Conservation (phyloP, 805 yeast genomes). For the Sugiyamaella boreocaroliniensis region DNA sequence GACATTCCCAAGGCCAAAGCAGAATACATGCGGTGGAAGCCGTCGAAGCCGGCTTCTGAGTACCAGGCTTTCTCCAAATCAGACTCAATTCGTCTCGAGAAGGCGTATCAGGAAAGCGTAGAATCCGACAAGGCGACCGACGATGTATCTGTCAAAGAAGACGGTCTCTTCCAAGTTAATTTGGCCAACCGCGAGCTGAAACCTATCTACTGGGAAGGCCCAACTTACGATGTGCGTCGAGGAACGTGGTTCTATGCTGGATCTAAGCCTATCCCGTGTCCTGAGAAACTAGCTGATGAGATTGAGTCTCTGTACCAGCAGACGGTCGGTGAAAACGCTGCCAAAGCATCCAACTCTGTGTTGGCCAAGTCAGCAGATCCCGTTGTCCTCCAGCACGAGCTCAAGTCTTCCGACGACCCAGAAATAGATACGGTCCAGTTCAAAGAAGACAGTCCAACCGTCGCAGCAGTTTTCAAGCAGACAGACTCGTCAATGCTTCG, state of each 20-base stretch:
- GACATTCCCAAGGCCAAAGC: constrained; percentile 73
- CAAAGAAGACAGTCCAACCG: background rate
- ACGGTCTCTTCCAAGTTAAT: constrained; percentile 68
- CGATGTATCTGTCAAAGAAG: constrained; percentile 69
- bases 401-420: constrained; percentile 22
- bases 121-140: background rate
- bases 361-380: background rate
- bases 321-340: constrained; percentile 33
- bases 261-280: constrained; percentile 41
- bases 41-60: constrained; percentile 42
- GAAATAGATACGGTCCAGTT: constrained; percentile 12
- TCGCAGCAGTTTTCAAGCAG: constrained; percentile 1
- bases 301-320: constrained; percentile 50
- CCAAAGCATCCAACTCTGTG: constrained; percentile 29
- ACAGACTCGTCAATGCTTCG: background rate
- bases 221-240: constrained; percentile 71
- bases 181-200: constrained; percentile 44
- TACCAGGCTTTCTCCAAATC: constrained; percentile 59
- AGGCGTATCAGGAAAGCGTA: constrained; percentile 32
- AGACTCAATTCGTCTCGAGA: constrained; percentile 62
- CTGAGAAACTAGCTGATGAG: constrained; percentile 43
- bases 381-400: background rate
- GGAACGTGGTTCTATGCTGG: constrained; percentile 75
- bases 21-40: constrained; percentile 46
- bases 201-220: constrained; percentile 88